Evolutionary conservation across 139 green algal genomes (phyloP).

Genomic region (Chlamydomonas sp.): DNA sequence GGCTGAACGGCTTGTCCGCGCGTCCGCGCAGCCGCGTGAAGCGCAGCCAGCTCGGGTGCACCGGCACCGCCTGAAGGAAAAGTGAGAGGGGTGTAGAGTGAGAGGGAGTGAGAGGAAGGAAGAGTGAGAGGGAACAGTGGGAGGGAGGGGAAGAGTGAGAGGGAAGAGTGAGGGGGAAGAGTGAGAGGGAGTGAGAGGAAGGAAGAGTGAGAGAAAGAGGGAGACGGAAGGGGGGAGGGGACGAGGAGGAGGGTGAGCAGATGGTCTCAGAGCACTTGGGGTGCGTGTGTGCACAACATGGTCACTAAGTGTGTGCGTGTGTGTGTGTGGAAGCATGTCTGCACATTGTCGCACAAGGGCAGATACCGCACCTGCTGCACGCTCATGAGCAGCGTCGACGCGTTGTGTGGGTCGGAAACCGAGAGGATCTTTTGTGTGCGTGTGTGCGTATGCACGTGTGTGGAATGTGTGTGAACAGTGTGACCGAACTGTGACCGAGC

Average conservation of each 20-base stretch:
- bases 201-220: no score
- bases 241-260: background rate
- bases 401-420: background rate
- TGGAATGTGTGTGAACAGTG: background rate
- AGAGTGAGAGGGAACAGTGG: no score
- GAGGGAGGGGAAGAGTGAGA: no score
- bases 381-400: background rate
- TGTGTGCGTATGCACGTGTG: background rate
- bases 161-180: no score
- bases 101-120: no score
- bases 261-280: background rate
- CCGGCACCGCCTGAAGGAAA: conserved; percentile 61
- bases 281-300: background rate
- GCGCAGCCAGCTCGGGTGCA: conserved; percentile 69
- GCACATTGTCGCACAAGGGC: background rate
- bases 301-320: background rate
- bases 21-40: conserved; percentile 20
- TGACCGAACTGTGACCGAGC: background rate
- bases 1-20: conserved; percentile 10
- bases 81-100: no score
- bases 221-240: no score
- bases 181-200: no score
- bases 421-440: background rate
- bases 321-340: background rate
- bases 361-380: background rate